phyloP scores from a whole-genome alignment of 2,329 filamentous ascomycete species.

The Balansia obtecta region DNA sequence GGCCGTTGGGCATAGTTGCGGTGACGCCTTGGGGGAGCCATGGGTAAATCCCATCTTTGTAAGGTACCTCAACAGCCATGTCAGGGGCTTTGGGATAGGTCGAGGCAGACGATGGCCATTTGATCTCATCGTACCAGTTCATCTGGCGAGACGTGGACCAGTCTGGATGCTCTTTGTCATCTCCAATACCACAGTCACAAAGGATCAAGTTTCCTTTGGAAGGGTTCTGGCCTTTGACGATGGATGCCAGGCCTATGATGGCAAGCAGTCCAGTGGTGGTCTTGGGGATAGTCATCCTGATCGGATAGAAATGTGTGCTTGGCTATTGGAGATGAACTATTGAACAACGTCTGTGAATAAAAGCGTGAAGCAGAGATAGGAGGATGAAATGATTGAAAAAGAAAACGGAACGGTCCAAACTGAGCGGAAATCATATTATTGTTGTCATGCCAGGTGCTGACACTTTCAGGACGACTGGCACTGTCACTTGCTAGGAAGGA shows the following conservation, averaged over 20 bases:
- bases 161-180: conserved; percentile 24
- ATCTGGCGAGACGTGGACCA: conserved; percentile 33
- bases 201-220: conserved; percentile 26
- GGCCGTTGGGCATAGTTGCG: conserved; percentile 25
- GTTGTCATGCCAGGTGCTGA: not conserved
- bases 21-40: conserved; percentile 26
- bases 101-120: conserved; percentile 22
- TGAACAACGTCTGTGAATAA: not conserved
- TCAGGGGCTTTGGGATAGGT: conserved; percentile 24
- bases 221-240: conserved; percentile 14
- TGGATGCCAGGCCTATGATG: conserved; percentile 13
- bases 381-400: not conserved
- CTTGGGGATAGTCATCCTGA: conserved; percentile 15
- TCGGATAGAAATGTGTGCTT: not conserved
- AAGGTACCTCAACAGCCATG: conserved; percentile 27
- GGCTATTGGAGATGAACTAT: not conserved
- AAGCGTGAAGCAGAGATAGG: not conserved
- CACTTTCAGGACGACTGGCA: not conserved
- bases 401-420: not conserved
- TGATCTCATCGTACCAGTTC: conserved; percentile 29
- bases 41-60: conserved; percentile 24
- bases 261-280: conserved; percentile 10
- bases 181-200: conserved; percentile 29
- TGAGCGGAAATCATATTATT: not conserved
- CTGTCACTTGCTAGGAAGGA: conserved; percentile 1